These are phyloP conservation scores for Claviceps sp. DNA, from an alignment of 2,329 filamentous ascomycete genomes.

Conservation along the genomic window DNA sequence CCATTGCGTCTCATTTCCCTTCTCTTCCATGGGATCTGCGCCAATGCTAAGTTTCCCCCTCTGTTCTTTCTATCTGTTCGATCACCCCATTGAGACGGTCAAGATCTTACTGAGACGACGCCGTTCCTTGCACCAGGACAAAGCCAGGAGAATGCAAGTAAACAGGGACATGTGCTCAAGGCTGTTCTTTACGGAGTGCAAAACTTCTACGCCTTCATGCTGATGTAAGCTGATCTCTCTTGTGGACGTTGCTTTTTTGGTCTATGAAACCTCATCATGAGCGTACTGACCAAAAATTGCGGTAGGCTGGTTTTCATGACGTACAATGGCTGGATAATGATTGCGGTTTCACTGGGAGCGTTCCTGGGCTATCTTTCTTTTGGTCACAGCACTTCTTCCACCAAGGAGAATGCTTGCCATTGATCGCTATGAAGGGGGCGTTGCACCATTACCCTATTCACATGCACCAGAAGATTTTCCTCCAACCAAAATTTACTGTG, in stretches of 20 bases:
- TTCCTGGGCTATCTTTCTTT: conserved; percentile 82
- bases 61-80: neutral
- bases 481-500: too few relatives aligned
- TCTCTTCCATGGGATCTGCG: conserved; percentile 8
- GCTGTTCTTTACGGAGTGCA: conserved; percentile 77
- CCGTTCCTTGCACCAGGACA: conserved; percentile 61
- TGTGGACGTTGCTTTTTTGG: neutral
- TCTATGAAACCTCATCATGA: too few relatives aligned
- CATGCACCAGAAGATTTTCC: neutral
- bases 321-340: conserved; percentile 98
- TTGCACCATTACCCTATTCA: neutral
- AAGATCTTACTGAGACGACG: conserved; percentile 46
- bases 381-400: conserved; percentile 53
- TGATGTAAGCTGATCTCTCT: conserved; percentile 60
- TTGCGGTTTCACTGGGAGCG: conserved; percentile 76
- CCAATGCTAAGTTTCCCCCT: conserved; percentile 18
- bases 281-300: too few relatives aligned
- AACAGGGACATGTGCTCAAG: conserved; percentile 65
- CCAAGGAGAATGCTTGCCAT: conserved; percentile 87
- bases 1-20: conserved; percentile 1
- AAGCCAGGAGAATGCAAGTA: conserved; percentile 45
- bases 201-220: conserved; percentile 98
- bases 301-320: conserved; percentile 95
- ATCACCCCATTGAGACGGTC: conserved; percentile 14
- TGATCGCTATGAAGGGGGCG: conserved; percentile 22